A percentile compares a stretch with the other conserved stretches of the same genome.
Evolutionary conservation across 2,329 filamentous ascomycete genomes (phyloP).

Genomic region (Blumeria hordei): DNA sequence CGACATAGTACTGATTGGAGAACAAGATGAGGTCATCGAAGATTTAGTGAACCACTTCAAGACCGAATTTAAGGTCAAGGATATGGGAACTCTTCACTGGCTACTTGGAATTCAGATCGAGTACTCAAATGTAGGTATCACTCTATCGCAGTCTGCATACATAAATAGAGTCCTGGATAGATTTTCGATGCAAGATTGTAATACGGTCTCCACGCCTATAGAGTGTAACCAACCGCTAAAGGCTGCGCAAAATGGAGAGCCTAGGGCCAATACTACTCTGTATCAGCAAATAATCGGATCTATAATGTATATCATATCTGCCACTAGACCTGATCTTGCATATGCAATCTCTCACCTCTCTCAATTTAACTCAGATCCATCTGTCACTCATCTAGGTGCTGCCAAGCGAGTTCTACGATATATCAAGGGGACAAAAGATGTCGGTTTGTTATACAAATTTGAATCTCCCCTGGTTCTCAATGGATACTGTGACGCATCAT

Average conservation of each 20-base stretch:
- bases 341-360: background rate
- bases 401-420: background rate
- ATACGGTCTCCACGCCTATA: background rate
- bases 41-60: background rate
- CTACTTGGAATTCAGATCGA: background rate
- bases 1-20: background rate
- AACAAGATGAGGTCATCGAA: background rate
- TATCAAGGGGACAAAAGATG: constrained; percentile 1
- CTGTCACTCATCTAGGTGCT: background rate
- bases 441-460: background rate
- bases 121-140: background rate
- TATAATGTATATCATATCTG: background rate
- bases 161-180: background rate
- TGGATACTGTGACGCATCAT: background rate
- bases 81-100: background rate
- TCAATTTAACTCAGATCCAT: background rate
- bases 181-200: background rate
- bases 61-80: background rate
- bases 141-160: background rate
- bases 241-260: background rate
- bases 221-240: background rate
- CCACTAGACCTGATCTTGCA: background rate
- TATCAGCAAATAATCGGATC: background rate
- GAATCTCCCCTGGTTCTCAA: background rate
- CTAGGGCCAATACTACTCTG: background rate